Evolutionary conservation across 768 basidiomycete species (phyloP).

Genomic region (Serendipita sp.): DNA sequence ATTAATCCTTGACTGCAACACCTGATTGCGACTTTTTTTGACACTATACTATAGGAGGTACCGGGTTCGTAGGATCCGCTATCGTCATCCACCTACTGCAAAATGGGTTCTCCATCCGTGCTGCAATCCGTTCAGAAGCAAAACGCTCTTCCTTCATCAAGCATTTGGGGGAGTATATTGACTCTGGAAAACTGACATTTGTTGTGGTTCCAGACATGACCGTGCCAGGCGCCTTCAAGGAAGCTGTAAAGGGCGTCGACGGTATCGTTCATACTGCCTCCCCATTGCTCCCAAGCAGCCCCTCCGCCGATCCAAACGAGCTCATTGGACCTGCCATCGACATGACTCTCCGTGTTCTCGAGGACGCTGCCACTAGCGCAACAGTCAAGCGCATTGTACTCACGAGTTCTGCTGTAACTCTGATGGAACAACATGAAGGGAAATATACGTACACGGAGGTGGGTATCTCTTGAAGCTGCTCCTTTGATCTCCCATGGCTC

Average conservation of each 20-base stretch:
- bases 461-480: conserved; percentile 15
- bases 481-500: background rate
- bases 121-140: conserved; percentile 20
- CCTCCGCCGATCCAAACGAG: conserved; percentile 20
- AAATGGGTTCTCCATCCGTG: conserved; percentile 20
- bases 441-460: conserved; percentile 14
- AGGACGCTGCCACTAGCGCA: conserved; percentile 40
- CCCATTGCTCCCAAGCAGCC: conserved; percentile 19
- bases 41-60: background rate
- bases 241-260: conserved; percentile 59
- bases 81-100: conserved; percentile 12
- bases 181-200: background rate
- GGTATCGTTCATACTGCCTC: conserved; percentile 57
- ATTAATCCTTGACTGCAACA: background rate
- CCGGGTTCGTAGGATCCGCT: conserved; percentile 13
- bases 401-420: conserved; percentile 43
- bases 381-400: conserved; percentile 51
- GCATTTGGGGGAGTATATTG: background rate
- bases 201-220: background rate
- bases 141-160: conserved; percentile 12
- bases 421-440: conserved; percentile 18
- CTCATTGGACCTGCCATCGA: conserved; percentile 54
- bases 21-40: background rate
- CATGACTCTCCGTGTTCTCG: conserved; percentile 48
- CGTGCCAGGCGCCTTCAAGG: conserved; percentile 47